Evolutionary conservation across 495 filamentous ascomycete genomes (phyloP).

Genomic region (Aspergillus homomorphus): DNA sequence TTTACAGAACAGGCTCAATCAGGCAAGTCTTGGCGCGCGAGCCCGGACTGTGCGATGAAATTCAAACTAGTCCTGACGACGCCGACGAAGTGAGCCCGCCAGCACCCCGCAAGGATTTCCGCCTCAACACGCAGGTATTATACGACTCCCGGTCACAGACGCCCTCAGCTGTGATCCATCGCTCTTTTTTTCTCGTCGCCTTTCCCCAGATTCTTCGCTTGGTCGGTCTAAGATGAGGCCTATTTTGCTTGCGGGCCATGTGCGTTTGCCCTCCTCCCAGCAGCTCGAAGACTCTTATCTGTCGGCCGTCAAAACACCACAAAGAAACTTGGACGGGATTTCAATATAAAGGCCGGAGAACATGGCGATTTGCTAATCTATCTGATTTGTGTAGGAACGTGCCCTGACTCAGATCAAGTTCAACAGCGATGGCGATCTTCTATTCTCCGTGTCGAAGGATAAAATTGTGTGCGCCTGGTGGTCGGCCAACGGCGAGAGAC

Average conservation of each 20-base stretch:
- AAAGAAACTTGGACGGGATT: no score
- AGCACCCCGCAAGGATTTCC: constrained; percentile 39
- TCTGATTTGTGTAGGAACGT: constrained; percentile 61
- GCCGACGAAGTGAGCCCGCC: constrained; percentile 40
- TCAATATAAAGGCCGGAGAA: no score
- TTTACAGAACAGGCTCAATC: constrained; percentile 26
- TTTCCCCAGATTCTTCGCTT: constrained; percentile 17
- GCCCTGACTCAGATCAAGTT: constrained; percentile 98
- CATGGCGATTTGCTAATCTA: constrained; percentile 15
- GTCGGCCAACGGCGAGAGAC: constrained; percentile 87
- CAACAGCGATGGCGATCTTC: constrained; percentile 92
- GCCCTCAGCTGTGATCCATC: constrained; percentile 21
- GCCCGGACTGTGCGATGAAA: constrained; percentile 49
- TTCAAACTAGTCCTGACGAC: constrained; percentile 41
- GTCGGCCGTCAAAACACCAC: constrained; percentile 1
- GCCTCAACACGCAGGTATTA: constrained; percentile 23
- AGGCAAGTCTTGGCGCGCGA: constrained; percentile 37
- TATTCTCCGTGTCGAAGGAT: constrained; percentile 97
- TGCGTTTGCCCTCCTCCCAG: constrained; percentile 37
- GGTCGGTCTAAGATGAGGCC: constrained; percentile 71
- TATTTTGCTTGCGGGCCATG: constrained; percentile 92
- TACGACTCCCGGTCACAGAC: constrained; percentile 20
- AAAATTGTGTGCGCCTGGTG: constrained; percentile 95
- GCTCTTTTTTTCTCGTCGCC: constrained; percentile 8
- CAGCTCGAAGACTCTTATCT: constrained; percentile 13